These are phyloP conservation scores for Talaromyces sp. DNA, from an alignment of 2,329 filamentous ascomycete genomes.

Conservation along the genomic window DNA sequence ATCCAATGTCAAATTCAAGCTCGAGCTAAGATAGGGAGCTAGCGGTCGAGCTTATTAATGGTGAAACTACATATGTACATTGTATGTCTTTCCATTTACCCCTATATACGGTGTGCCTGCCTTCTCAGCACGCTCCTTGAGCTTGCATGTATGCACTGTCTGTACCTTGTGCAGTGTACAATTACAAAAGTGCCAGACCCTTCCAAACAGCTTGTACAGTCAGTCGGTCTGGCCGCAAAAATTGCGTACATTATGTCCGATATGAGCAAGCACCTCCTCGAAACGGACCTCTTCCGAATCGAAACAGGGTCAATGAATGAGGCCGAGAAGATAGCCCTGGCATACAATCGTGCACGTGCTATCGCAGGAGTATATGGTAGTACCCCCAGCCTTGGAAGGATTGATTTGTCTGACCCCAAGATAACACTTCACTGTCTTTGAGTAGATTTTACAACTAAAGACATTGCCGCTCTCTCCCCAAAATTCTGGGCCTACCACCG, in stretches of 20 bases:
- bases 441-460: neutral
- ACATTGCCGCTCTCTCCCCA: neutral
- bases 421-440: neutral
- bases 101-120: too few species aligned
- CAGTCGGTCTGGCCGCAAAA: neutral
- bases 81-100: too few species aligned
- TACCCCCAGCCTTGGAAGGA: neutral
- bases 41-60: too few species aligned
- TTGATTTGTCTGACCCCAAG: neutral
- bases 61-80: too few species aligned
- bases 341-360: neutral
- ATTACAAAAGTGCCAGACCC: too few species aligned
- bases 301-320: neutral
- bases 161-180: too few species aligned
- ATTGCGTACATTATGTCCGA: neutral
- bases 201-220: too few species aligned
- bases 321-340: neutral
- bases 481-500: neutral
- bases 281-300: neutral
- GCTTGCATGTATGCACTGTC: too few species aligned
- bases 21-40: too few species aligned
- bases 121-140: too few species aligned
- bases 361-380: neutral
- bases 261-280: neutral
- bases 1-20: too few species aligned